Conservation (phyloP, 2,329 filamentous ascomycete genomes). For the Chaetomiaceae sp. region DNA sequence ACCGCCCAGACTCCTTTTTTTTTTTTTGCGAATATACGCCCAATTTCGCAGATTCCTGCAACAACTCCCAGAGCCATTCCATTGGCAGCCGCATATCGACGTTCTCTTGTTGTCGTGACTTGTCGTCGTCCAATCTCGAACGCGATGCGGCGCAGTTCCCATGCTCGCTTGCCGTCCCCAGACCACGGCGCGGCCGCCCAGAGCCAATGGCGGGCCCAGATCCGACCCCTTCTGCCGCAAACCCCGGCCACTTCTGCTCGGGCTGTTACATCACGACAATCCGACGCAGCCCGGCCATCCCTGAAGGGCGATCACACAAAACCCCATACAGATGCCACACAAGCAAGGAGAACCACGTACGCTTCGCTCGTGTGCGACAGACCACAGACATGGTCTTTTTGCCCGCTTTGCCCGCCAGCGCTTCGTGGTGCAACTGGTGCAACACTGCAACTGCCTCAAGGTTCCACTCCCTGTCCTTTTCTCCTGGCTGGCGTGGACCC, state of each 20-base stretch:
- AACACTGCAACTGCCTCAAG: too few species aligned
- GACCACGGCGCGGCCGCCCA: constrained; percentile 10
- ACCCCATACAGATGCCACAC: background rate
- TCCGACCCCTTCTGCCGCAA: constrained; percentile 25
- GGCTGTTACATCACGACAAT: constrained; percentile 37
- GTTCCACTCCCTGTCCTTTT: too few species aligned
- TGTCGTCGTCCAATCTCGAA: background rate
- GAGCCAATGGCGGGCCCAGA: constrained; percentile 20
- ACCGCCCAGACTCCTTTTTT: too few species aligned
- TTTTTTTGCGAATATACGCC: too few species aligned
- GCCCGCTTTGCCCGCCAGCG: background rate
- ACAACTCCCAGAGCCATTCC: too few species aligned
- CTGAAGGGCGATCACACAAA: constrained; percentile 18
- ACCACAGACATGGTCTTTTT: background rate
- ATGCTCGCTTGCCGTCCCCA: constrained; percentile 11
- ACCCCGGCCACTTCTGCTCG: constrained; percentile 28
- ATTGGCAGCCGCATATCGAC: background rate
- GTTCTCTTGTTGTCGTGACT: too few species aligned
- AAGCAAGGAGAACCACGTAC: background rate
- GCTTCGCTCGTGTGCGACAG: too few species aligned
- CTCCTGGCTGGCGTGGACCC: background rate
- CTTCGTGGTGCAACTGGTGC: too few species aligned
- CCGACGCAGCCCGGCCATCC: constrained; percentile 31
- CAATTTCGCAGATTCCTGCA: too few species aligned
- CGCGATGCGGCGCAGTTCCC: background rate